phyloP scores from a whole-genome alignment of 345 rosid species.

The Bretschneidera sinensis region DNA sequence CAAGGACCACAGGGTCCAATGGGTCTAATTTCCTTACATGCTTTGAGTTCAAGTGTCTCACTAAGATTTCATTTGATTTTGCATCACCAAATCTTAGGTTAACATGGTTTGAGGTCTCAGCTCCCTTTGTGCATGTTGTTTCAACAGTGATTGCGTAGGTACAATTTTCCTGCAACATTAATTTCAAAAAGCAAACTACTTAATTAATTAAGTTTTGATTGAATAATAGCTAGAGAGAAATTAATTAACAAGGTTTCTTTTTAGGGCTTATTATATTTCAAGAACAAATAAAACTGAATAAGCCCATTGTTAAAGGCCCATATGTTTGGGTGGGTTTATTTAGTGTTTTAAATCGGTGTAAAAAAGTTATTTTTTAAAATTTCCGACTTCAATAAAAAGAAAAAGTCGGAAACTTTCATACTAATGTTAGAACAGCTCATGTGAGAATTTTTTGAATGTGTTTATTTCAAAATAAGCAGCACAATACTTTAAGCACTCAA shows the following conservation, averaged over 20 bases:
- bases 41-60: slow-evolving; percentile 34
- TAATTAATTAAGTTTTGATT: background rate
- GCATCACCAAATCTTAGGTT: slow-evolving; percentile 46
- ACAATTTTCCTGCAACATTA: slow-evolving; percentile 25
- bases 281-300: no score
- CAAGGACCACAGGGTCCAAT: slow-evolving; percentile 31
- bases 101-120: slow-evolving; percentile 35
- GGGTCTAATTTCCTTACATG: slow-evolving; percentile 34
- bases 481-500: background rate
- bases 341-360: background rate
- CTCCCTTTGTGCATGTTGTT: slow-evolving; percentile 42
- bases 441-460: no score
- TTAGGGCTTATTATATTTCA: background rate
- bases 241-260: background rate
- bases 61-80: slow-evolving; percentile 34
- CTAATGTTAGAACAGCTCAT: no score
- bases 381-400: no score
- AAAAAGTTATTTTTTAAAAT: no score
- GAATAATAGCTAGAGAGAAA: background rate
- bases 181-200: background rate
- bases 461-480: background rate
- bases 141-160: slow-evolving; percentile 41
- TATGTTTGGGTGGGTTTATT: no score
- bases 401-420: no score
- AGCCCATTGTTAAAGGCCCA: no score